phyloP scores from a whole-genome alignment of 169 alveolate genomes.

The Cystoisospora suis region DNA sequence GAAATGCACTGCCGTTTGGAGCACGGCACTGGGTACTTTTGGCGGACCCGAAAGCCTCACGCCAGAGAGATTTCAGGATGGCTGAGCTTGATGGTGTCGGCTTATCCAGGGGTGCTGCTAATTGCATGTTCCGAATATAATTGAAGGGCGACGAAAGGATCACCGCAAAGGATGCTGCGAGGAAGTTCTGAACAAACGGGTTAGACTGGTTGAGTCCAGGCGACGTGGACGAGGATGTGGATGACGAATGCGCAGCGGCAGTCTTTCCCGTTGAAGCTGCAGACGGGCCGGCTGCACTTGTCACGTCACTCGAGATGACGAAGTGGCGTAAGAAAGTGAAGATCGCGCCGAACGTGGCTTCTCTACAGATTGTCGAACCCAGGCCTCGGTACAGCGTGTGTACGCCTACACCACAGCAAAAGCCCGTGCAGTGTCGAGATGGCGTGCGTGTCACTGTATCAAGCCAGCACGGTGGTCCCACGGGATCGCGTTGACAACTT shows the following conservation, averaged over 20 bases:
- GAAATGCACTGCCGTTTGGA: too few relatives aligned
- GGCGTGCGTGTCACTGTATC: too few relatives aligned
- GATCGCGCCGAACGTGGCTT: not conserved
- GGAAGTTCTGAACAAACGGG: constrained; percentile 28
- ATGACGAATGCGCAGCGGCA: not conserved
- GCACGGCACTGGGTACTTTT: too few relatives aligned
- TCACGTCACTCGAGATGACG: not conserved
- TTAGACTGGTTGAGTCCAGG: not conserved
- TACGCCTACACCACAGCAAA: not conserved
- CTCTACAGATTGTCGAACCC: not conserved
- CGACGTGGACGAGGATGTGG: not conserved
- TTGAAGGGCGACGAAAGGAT: constrained; percentile 56
- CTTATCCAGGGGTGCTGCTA: not conserved
- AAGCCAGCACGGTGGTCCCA: too few relatives aligned
- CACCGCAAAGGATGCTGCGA: constrained; percentile 60
- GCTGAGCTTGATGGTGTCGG: constrained; percentile 14
- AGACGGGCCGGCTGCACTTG: not conserved
- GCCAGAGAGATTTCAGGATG: not conserved
- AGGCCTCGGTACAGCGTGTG: not conserved
- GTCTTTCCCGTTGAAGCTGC: not conserved
- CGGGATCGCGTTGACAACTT: too few relatives aligned
- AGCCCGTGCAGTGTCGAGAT: too few relatives aligned
- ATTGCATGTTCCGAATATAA: constrained; percentile 49
- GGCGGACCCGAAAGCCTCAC: not conserved
- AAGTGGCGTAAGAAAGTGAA: not conserved